These are phyloP conservation scores for Ustilago bromivora DNA, from an alignment of 1,284 basidiomycete species.

Conservation along the genomic window DNA sequence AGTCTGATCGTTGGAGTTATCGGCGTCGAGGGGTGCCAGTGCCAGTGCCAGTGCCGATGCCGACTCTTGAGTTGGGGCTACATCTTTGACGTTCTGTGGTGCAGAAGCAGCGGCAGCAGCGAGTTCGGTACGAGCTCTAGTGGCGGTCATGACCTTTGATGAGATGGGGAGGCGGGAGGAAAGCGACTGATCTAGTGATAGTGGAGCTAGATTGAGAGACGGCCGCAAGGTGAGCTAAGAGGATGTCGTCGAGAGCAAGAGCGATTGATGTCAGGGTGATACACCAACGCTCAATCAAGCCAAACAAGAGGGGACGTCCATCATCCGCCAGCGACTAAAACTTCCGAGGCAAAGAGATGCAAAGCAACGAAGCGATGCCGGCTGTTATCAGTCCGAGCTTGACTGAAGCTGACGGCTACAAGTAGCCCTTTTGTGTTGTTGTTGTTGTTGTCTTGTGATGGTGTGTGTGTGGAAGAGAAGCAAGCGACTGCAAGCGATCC, in stretches of 20 bases:
- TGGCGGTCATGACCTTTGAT: constrained; percentile 51
- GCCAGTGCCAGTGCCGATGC: constrained; percentile 5
- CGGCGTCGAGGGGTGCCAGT: constrained; percentile 13
- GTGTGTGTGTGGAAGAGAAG: not conserved
- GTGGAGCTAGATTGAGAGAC: not conserved
- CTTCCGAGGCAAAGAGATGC: not conserved
- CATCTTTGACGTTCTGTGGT: constrained; percentile 24
- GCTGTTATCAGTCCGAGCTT: not conserved
- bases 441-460: not conserved
- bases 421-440: not conserved
- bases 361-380: not conserved
- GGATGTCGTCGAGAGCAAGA: constrained; percentile 9
- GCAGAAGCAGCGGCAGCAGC: constrained; percentile 36
- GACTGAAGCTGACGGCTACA: not conserved
- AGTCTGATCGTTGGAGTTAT: constrained; percentile 26
- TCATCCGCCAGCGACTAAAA: constrained; percentile 25
- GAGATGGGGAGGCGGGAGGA: not conserved
- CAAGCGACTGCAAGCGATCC: not conserved
- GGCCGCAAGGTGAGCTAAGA: not conserved
- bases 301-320: constrained; percentile 22
- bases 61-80: constrained; percentile 11
- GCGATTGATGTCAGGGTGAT: constrained; percentile 24
- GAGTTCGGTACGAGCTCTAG: constrained; percentile 46
- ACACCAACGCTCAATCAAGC: constrained; percentile 45
- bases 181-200: not conserved